A percentile compares a stretch with the other conserved stretches of the same genome.
phyloP scores from a whole-genome alignment of 768 basidiomycete genomes.

The Amanita subjunquillea region DNA sequence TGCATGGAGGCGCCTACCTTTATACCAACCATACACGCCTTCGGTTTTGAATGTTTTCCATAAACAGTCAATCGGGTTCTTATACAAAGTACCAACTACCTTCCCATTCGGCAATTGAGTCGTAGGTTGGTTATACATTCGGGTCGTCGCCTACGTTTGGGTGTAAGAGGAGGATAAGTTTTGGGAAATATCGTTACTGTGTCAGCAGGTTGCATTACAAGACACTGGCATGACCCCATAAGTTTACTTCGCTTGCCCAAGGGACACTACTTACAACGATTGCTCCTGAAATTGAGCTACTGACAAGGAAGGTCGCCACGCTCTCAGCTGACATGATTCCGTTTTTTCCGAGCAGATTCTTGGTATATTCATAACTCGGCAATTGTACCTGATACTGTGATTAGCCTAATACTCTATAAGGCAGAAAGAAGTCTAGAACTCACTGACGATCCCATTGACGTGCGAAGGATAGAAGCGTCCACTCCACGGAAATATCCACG shows the following conservation, averaged over 20 bases:
- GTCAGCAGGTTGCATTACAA: conserved; percentile 93
- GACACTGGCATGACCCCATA: conserved; percentile 36
- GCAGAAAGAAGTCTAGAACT: neutral
- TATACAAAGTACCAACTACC: conserved; percentile 69
- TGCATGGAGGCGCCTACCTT: conserved; percentile 37
- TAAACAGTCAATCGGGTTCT: conserved; percentile 89
- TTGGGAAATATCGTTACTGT: conserved; percentile 32
- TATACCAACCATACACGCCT: conserved; percentile 92
- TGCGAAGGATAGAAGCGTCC: conserved; percentile 87
- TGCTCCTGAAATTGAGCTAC: conserved; percentile 80
- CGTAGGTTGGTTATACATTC: conserved; percentile 96
- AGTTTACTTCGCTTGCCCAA: neutral
- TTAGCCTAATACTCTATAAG: neutral
- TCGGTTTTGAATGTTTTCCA: conserved; percentile 93
- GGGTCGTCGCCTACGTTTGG: conserved; percentile 61
- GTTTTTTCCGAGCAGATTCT: conserved; percentile 60
- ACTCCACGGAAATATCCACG: conserved; percentile 84
- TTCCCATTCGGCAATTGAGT: conserved; percentile 58
- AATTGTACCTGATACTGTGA: conserved; percentile 64
- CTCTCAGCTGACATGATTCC: conserved; percentile 68
- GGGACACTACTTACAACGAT: conserved; percentile 64
- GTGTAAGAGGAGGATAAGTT: conserved; percentile 5
- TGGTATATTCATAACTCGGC: conserved; percentile 92
- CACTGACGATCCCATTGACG: conserved; percentile 87
- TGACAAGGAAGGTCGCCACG: conserved; percentile 78